Conservation (phyloP, 2,329 filamentous ascomycete genomes). For the Colletotrichum sp. region DNA sequence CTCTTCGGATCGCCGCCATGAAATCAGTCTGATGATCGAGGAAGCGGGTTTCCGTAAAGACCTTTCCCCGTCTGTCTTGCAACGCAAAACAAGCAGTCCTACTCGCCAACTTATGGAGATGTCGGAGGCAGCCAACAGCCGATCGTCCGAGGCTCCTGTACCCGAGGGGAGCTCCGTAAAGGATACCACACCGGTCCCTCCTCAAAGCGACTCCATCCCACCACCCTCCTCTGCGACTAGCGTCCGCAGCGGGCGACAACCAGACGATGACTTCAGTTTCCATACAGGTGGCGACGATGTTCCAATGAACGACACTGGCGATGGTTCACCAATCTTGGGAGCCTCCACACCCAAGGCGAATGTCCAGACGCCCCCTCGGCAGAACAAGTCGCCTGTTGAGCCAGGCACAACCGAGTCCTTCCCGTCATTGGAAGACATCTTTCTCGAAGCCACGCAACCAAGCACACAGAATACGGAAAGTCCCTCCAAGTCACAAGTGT, state of each 20-base stretch:
- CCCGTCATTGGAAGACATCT: slow-evolving; percentile 37
- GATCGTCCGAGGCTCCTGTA: slow-evolving; percentile 8
- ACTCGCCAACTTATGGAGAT: slow-evolving; percentile 32
- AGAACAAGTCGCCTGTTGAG: neutral
- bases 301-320: neutral
- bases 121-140: slow-evolving; percentile 14
- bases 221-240: slow-evolving; percentile 44
- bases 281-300: slow-evolving; percentile 37
- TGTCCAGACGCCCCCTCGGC: neutral
- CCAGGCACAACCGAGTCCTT: slow-evolving; percentile 31
- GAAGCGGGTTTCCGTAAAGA: slow-evolving; percentile 53
- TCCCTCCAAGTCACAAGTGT: slow-evolving; percentile 31
- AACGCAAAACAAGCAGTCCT: slow-evolving; percentile 29
- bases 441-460: slow-evolving; percentile 46
- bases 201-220: neutral
- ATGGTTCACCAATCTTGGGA: neutral
- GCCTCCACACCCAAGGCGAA: neutral
- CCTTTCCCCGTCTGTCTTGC: slow-evolving; percentile 41
- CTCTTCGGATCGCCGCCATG: slow-evolving; percentile 38
- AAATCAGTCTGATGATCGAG: slow-evolving; percentile 48
- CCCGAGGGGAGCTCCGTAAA: slow-evolving; percentile 6
- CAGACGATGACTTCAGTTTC: slow-evolving; percentile 45
- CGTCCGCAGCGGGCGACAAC: slow-evolving; percentile 54
- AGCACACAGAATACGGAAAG: slow-evolving; percentile 33
- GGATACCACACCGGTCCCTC: neutral